Percentiles rank a stretch among this genome's conserved stretches.
These are phyloP conservation scores for Cyclospora cayetanensis DNA, from an alignment of 169 alveolate genomes.

Conservation along the genomic window DNA sequence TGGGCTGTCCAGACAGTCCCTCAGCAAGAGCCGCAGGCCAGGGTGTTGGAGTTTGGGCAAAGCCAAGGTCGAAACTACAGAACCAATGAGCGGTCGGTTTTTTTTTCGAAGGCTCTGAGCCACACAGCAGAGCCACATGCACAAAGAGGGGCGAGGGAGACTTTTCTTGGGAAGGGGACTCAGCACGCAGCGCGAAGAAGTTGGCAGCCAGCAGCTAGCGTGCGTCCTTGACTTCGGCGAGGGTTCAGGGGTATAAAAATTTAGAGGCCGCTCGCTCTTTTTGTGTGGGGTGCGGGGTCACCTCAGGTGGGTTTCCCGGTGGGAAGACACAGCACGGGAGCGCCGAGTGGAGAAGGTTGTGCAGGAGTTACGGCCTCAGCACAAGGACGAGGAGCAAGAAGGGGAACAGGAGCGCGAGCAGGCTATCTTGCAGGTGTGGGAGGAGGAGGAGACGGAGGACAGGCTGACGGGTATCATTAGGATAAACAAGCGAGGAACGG, in stretches of 20 bases:
- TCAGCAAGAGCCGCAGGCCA: background rate
- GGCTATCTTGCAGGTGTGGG: conserved; percentile 60
- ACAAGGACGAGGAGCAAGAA: conserved; percentile 11
- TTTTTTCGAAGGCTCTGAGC: no score
- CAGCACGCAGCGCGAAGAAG: no score
- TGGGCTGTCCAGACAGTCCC: conserved; percentile 56
- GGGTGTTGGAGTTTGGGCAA: conserved; percentile 40
- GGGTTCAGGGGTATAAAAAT: no score
- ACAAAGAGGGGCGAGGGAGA: background rate
- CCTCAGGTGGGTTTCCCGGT: conserved; percentile 48
- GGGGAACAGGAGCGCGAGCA: background rate
- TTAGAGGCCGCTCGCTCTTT: no score
- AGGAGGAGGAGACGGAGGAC: conserved; percentile 25
- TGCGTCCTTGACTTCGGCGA: no score
- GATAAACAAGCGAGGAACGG: background rate
- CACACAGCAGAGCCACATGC: background rate
- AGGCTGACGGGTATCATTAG: background rate
- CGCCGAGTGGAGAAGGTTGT: conserved; percentile 66
- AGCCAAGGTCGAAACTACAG: conserved; percentile 38
- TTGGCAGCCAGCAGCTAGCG: no score
- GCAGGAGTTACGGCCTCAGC: conserved; percentile 15
- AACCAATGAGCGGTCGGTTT: conserved; percentile 11
- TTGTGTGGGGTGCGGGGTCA: no score
- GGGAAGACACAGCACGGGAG: conserved; percentile 47
- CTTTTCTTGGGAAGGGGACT: background rate